Evolutionary conservation across 108 stramenopile genomes (phyloP).

Genomic region (Asterionellopsis glacialis): DNA sequence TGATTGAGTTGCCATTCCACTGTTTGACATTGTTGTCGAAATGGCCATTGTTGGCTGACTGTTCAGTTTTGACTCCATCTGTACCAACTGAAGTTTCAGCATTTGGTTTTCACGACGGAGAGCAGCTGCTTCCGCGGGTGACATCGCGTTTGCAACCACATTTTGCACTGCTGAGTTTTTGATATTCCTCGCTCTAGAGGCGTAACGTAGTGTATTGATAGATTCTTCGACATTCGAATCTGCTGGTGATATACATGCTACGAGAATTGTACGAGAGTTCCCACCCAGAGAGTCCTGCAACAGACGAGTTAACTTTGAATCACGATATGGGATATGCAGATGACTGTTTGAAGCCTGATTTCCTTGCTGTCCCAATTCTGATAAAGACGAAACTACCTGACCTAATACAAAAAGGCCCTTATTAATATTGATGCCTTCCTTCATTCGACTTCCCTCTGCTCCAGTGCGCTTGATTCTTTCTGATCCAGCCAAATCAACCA

Average conservation of each 20-base stretch:
- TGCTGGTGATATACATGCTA: slow-evolving; percentile 90
- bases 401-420: slow-evolving; percentile 83
- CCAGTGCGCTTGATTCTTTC: slow-evolving; percentile 96
- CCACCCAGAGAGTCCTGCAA: slow-evolving; percentile 91
- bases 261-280: slow-evolving; percentile 91
- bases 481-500: slow-evolving; percentile 98
- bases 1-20: too few species aligned
- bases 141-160: slow-evolving; percentile 42
- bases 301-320: slow-evolving; percentile 89
- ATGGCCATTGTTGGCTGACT: background rate
- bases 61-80: slow-evolving; percentile 32
- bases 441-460: slow-evolving; percentile 88
- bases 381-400: slow-evolving; percentile 88
- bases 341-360: slow-evolving; percentile 35
- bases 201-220: slow-evolving; percentile 89
- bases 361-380: slow-evolving; percentile 71
- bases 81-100: slow-evolving; percentile 42
- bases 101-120: slow-evolving; percentile 69
- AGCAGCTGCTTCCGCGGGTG: slow-evolving; percentile 60
- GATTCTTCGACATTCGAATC: slow-evolving; percentile 95
- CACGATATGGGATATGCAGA: slow-evolving; percentile 86
- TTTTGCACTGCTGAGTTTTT: slow-evolving; percentile 88
- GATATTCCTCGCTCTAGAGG: slow-evolving; percentile 92
- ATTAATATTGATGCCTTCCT: slow-evolving; percentile 94
- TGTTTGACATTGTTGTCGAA: background rate